Evolutionary conservation across 805 yeast genomes (phyloP).

Genomic region (Blastobotrys robertii): DNA sequence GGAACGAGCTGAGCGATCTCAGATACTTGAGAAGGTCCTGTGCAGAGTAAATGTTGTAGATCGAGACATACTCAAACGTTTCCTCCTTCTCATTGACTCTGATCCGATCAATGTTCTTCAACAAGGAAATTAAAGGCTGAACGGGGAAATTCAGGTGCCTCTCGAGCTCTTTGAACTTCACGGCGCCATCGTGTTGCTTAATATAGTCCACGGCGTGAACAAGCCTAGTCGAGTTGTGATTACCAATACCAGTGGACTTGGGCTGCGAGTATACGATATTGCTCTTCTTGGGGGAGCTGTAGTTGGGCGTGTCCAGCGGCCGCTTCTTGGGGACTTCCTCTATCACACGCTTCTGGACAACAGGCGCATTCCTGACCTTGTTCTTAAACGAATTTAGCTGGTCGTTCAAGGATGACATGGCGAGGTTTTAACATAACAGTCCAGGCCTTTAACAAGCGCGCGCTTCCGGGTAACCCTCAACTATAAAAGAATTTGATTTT

Average conservation of each 20-base stretch:
- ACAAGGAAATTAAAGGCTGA: constrained; percentile 57
- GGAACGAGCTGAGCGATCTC: constrained; percentile 74
- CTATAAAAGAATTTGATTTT: not conserved
- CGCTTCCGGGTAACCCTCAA: not conserved
- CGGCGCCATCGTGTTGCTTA: constrained; percentile 58
- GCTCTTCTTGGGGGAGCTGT: constrained; percentile 6
- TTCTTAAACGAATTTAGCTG: constrained; percentile 58
- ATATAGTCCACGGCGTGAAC: constrained; percentile 88
- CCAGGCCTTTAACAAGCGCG: not conserved
- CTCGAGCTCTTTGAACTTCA: constrained; percentile 54
- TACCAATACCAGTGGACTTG: constrained; percentile 32
- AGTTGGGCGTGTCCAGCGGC: constrained; percentile 6
- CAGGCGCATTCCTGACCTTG: constrained; percentile 48
- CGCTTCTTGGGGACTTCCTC: constrained; percentile 8
- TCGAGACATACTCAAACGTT: constrained; percentile 77
- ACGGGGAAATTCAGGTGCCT: constrained; percentile 54
- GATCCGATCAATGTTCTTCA: constrained; percentile 70
- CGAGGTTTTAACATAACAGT: not conserved
- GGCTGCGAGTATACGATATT: constrained; percentile 26
- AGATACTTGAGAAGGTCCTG: constrained; percentile 68
- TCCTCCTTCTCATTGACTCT: constrained; percentile 49
- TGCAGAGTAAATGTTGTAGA: constrained; percentile 76
- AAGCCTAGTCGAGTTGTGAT: constrained; percentile 73
- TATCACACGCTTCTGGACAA: constrained; percentile 15
- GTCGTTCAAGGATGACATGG: constrained; percentile 37